A percentile compares a stretch with the other conserved stretches of the same genome.
Evolutionary conservation across 768 basidiomycete species (phyloP).

Genomic region (Tylopilus vinaceipallidus): DNA sequence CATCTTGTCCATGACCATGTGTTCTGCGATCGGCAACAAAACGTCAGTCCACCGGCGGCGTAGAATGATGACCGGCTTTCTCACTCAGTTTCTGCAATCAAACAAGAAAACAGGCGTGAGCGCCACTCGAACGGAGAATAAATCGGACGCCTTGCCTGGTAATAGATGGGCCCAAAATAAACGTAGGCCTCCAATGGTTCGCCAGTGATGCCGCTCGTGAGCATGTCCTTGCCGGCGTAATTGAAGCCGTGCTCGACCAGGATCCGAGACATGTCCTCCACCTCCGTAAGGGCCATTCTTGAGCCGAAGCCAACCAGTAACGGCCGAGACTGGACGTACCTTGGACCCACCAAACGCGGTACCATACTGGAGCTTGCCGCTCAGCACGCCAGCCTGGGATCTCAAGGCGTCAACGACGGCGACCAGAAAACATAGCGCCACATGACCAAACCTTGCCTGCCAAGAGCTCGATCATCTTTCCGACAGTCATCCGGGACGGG

Average conservation of each 20-base stretch:
- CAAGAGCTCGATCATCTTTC: slow-evolving; percentile 98
- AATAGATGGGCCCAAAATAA: slow-evolving; percentile 98
- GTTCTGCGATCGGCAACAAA: slow-evolving; percentile 49
- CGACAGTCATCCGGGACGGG: slow-evolving; percentile 98
- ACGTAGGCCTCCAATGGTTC: slow-evolving; percentile 96
- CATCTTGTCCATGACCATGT: slow-evolving; percentile 99
- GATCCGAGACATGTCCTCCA: slow-evolving; percentile 97
- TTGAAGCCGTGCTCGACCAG: slow-evolving; percentile 94
- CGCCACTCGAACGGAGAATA: slow-evolving; percentile 1
- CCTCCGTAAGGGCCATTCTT: slow-evolving; percentile 41
- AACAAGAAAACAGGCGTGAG: background rate
- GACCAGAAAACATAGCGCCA: background rate
- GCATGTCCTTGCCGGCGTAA: slow-evolving; percentile 98
- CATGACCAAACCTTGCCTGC: slow-evolving; percentile 74
- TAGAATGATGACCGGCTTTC: slow-evolving; percentile 25
- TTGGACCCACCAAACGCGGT: slow-evolving; percentile 98
- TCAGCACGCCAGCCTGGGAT: slow-evolving; percentile 80
- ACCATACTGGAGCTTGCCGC: slow-evolving; percentile 88
- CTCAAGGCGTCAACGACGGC: background rate
- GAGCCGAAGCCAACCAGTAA: slow-evolving; percentile 6
- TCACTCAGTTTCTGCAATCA: slow-evolving; percentile 83
- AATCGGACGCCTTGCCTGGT: slow-evolving; percentile 60
- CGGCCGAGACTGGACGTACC: slow-evolving; percentile 38
- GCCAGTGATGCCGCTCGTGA: slow-evolving; percentile 97
- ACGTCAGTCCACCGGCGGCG: slow-evolving; percentile 9